Conservation (phyloP, 257 asterid species). For the Forsythia viridissima region DNA sequence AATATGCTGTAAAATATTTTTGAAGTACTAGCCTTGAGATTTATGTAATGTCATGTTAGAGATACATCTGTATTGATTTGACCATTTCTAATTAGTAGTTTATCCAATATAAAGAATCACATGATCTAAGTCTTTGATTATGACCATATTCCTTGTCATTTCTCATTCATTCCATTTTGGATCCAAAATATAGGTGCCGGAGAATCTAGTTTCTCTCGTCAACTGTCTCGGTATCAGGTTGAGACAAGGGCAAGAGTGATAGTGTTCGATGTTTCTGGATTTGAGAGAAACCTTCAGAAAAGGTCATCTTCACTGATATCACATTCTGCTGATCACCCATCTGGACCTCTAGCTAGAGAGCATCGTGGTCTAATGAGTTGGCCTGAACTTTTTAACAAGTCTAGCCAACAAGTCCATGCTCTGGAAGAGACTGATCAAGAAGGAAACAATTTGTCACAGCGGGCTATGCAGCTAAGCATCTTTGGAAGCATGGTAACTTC, state of each 20-base stretch:
- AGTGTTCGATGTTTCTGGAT: slow-evolving; percentile 65
- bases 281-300: slow-evolving; percentile 54
- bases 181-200: slow-evolving; percentile 39
- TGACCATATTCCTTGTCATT: background rate
- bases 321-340: slow-evolving; percentile 48
- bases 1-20: background rate
- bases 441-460: slow-evolving; percentile 59
- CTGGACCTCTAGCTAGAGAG: slow-evolving; percentile 51
- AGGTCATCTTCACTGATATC: slow-evolving; percentile 54
- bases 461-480: slow-evolving; percentile 77
- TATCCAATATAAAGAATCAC: background rate
- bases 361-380: slow-evolving; percentile 72
- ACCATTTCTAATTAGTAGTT: background rate
- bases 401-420: slow-evolving; percentile 30
- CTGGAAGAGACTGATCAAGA: slow-evolving; percentile 35
- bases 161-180: background rate
- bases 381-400: slow-evolving; percentile 53
- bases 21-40: background rate
- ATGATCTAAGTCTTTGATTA: background rate
- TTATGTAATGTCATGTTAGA: background rate
- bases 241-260: slow-evolving; percentile 80
- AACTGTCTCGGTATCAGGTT: slow-evolving; percentile 53
- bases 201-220: slow-evolving; percentile 55
- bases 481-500: slow-evolving; percentile 77
- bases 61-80: background rate